Percentiles rank a stretch among this genome's conserved stretches.
Evolutionary conservation across 768 basidiomycete species (phyloP).

Genomic region (Tephrocybe sp.): DNA sequence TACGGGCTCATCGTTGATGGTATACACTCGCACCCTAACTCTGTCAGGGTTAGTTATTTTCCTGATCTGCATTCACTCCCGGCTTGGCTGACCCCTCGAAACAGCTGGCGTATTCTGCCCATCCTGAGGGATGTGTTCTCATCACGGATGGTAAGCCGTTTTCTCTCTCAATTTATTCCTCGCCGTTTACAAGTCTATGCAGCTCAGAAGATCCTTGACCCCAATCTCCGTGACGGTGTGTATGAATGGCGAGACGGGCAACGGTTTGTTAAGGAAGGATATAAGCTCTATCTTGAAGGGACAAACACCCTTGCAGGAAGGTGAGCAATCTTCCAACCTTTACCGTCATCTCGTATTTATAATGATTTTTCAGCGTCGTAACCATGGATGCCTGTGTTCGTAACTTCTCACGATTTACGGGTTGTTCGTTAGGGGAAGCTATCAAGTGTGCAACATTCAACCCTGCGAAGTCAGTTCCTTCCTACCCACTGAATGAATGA

Average conservation of each 20-base stretch:
- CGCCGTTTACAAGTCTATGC: conserved; percentile 4
- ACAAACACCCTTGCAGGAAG: conserved; percentile 89
- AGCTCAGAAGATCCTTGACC: conserved; percentile 89
- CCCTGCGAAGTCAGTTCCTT: conserved; percentile 64
- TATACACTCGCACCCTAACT: conserved; percentile 88
- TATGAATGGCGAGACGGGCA: conserved; percentile 89
- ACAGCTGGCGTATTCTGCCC: conserved; percentile 80
- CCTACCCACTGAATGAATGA: not conserved
- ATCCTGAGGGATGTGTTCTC: conserved; percentile 83
- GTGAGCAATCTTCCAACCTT: conserved; percentile 35
- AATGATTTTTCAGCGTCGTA: conserved; percentile 52
- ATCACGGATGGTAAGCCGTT: conserved; percentile 77
- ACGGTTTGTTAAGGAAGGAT: conserved; percentile 78
- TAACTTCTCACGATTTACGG: conserved; percentile 83
- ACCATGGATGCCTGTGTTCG: conserved; percentile 84
- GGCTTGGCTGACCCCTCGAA: conserved; percentile 1
- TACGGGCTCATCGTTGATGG: conserved; percentile 92
- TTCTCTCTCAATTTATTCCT: not conserved
- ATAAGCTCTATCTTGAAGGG: conserved; percentile 79
- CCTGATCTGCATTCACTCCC: conserved; percentile 2
- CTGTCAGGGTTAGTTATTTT: conserved; percentile 64
- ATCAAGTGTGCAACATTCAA: conserved; percentile 86
- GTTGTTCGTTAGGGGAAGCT: conserved; percentile 79
- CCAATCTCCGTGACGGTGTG: conserved; percentile 76
- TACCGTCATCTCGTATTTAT: not conserved